Conservation (phyloP, 2,329 filamentous ascomycete genomes). For the Botrytis cinerea region DNA sequence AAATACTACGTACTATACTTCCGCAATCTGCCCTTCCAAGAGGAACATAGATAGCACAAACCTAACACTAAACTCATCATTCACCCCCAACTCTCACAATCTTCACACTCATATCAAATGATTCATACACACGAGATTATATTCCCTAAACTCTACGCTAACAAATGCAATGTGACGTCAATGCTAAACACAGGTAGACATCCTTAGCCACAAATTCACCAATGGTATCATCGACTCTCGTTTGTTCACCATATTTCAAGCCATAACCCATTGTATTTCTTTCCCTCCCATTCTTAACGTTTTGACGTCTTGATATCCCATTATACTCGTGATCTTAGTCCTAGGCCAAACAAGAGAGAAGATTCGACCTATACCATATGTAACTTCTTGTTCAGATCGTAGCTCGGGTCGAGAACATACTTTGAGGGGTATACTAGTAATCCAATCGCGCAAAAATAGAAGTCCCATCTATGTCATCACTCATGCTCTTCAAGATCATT, state of each 20-base stretch:
- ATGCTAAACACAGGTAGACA: not conserved
- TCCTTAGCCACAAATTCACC: not conserved
- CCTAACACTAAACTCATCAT: not conserved
- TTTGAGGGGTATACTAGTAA: not conserved
- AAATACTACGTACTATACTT: not conserved
- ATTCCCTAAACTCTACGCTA: not conserved
- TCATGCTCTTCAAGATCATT: not conserved
- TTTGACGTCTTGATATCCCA: not conserved
- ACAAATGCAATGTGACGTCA: not conserved
- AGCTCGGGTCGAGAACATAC: not conserved
- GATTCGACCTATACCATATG: not conserved
- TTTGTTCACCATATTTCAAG: not conserved
- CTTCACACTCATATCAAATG: not conserved
- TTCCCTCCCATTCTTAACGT: not conserved
- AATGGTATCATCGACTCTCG: not conserved
- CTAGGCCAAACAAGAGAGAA: not conserved
- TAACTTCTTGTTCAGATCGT: not conserved
- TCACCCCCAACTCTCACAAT: not conserved
- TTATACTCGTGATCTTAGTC: not conserved
- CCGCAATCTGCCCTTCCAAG: not conserved
- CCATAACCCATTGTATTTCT: not conserved
- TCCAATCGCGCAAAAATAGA: not conserved
- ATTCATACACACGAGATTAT: not conserved
- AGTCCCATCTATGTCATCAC: constrained; percentile 1
- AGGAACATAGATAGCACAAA: not conserved